A percentile compares a stretch with the other conserved stretches of the same genome.
Conservation (phyloP, 2,329 filamentous ascomycete species). For the Diaporthe vexans region DNA sequence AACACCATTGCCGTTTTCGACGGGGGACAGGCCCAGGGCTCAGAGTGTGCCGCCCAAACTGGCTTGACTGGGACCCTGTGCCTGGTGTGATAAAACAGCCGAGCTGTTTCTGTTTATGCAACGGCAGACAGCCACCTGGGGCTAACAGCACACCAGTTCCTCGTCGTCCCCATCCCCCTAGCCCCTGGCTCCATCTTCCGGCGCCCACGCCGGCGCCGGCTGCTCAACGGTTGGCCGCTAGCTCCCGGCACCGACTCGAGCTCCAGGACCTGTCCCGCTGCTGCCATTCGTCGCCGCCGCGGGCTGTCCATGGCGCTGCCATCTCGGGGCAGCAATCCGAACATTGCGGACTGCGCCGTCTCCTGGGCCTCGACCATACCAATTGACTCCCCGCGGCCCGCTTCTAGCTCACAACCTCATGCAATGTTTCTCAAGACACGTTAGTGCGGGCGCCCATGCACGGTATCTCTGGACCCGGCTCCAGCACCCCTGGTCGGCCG, state of each 20-base stretch:
- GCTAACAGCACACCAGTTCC: constrained; percentile 10
- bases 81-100: constrained; percentile 29
- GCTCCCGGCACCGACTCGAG: constrained; percentile 15
- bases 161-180: neutral
- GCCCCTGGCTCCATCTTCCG: constrained; percentile 7
- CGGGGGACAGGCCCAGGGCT: constrained; percentile 21
- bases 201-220: constrained; percentile 27
- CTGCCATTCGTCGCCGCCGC: constrained; percentile 28
- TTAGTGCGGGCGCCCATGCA: constrained; percentile 39
- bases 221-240: constrained; percentile 18
- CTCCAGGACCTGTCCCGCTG: neutral
- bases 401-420: constrained; percentile 31
- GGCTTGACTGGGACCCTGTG: constrained; percentile 22
- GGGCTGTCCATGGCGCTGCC: constrained; percentile 13
- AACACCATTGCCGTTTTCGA: constrained; percentile 30
- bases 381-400: constrained; percentile 31
- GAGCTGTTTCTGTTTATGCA: constrained; percentile 33
- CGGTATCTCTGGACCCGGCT: constrained; percentile 31
- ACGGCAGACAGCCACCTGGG: constrained; percentile 20
- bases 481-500: constrained; percentile 37
- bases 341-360: constrained; percentile 13
- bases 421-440: constrained; percentile 36
- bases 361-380: constrained; percentile 19
- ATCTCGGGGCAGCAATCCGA: constrained; percentile 38
- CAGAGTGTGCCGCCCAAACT: constrained; percentile 25